Conservation (phyloP, 2,329 filamentous ascomycete genomes). For the Neurospora sp. region DNA sequence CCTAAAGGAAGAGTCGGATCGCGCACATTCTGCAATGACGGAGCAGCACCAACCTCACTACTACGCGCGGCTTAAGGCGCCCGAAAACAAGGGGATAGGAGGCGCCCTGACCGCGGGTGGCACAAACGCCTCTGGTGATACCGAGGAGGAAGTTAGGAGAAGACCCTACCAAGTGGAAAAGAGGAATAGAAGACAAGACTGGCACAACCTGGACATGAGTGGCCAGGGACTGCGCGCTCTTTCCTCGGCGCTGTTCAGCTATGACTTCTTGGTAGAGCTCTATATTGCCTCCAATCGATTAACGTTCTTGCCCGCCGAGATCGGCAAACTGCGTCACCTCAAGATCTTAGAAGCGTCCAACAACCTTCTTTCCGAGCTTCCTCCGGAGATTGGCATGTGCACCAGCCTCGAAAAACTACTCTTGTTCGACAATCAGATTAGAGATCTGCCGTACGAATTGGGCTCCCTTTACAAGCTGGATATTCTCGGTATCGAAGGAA, state of each 20-base stretch:
- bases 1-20: constrained; percentile 67
- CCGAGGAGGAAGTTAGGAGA: constrained; percentile 45
- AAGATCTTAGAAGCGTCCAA: constrained; percentile 79
- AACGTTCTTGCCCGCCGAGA: constrained; percentile 63
- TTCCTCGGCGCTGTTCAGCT: constrained; percentile 70
- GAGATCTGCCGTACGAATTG: constrained; percentile 72
- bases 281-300: constrained; percentile 93
- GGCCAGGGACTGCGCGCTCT: constrained; percentile 89
- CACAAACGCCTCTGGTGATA: constrained; percentile 39
- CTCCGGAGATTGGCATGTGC: constrained; percentile 92
- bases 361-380: constrained; percentile 75
- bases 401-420: constrained; percentile 79
- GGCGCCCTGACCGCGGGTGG: constrained; percentile 41
- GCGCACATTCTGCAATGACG: constrained; percentile 60
- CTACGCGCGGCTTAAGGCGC: constrained; percentile 63
- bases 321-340: constrained; percentile 74
- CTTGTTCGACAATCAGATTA: constrained; percentile 84
- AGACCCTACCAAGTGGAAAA: constrained; percentile 57
- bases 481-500: constrained; percentile 84
- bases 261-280: constrained; percentile 81
- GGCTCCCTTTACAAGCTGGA: constrained; percentile 85
- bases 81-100: constrained; percentile 59
- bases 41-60: constrained; percentile 57
- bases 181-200: constrained; percentile 64
- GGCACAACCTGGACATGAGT: constrained; percentile 89